Evolutionary conservation across 2,329 filamentous ascomycete species (phyloP).

Genomic region (Diaporthe sp.): DNA sequence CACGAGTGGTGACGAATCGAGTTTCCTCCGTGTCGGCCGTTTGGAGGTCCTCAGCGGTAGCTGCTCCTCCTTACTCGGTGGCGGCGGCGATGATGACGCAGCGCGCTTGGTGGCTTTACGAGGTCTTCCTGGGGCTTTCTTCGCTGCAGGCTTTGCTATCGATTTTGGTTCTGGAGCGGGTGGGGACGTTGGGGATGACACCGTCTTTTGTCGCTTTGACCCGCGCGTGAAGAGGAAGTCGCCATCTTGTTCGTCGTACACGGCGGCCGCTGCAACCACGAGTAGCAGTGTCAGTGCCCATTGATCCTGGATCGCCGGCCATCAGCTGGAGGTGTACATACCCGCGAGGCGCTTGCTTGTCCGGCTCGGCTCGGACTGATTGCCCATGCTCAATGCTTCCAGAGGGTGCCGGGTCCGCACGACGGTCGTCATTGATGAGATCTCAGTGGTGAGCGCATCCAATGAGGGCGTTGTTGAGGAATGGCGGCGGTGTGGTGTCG

Average conservation of each 20-base stretch:
- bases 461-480: neutral
- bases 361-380: conserved; percentile 65
- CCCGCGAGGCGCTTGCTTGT: conserved; percentile 73
- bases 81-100: conserved; percentile 39
- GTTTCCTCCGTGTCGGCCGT: conserved; percentile 51
- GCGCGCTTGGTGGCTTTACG: conserved; percentile 46
- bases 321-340: conserved; percentile 44
- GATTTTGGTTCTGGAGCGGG: conserved; percentile 52
- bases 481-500: neutral
- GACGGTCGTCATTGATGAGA: conserved; percentile 76
- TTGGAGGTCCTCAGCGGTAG: conserved; percentile 37
- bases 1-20: conserved; percentile 49
- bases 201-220: conserved; percentile 71
- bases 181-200: conserved; percentile 41
- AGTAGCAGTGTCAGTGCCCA: neutral
- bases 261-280: conserved; percentile 42
- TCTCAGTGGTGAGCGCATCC: conserved; percentile 29
- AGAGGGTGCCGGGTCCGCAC: conserved; percentile 72
- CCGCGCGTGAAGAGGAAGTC: conserved; percentile 81
- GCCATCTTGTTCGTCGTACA: conserved; percentile 79
- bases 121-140: conserved; percentile 52
- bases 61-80: conserved; percentile 32
- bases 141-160: conserved; percentile 52
- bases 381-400: conserved; percentile 76
- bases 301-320: neutral